Base-by-base conservation (phyloP, 2,329 filamentous ascomycete genomes). In the Aureobasidium sp. region DNA sequence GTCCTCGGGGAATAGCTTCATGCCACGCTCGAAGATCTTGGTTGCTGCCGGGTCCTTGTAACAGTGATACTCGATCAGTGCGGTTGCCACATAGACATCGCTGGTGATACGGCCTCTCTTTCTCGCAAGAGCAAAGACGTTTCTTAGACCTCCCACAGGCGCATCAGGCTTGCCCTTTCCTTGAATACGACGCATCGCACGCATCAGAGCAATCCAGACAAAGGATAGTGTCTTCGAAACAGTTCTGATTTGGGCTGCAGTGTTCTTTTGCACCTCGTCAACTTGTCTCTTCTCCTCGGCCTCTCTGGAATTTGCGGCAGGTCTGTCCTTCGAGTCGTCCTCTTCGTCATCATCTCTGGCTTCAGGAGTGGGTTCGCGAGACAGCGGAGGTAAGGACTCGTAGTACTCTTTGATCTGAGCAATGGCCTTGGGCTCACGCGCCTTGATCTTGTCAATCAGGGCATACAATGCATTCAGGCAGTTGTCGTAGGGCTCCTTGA, bases 1-100 rank as follows among this genome's bases (percentile, higher is more conserved):
- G 70, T 97, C 93, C 53, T 95, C 90, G 0, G 93, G 93, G 71
- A 97, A 99, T 14, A 99, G 80, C 71, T 91, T 94, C 66, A 93
- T 87, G 22, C 94, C 94, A 49, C 93, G 88, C 72, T 99, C 94
- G 67, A 97, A 96, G 64, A 99, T 97, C 77, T 94, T 97, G 47
- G 89, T 90, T 1, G 92, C 93, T 0, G 94, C 90, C 0, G 87
- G 84, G 69, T 97, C 94, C 71, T 96, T 94, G 75, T 99, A 99
- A 67, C 95, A 95, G 68, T 96, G 87, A 72, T 94, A 93, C 74
- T 99, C 94, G 70, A 99, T 89, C 63, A 96, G 81, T 17, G 95
- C 94, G 67, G 91, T 91, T 0, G 91, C 91, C 60, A 97, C 89
- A 71, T 99, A 99, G 6, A 97, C 90, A 72, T 97, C 94, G 69